Base-by-base conservation (phyloP, 177 flowering plant species). In the Vitis hybrid region DNA sequence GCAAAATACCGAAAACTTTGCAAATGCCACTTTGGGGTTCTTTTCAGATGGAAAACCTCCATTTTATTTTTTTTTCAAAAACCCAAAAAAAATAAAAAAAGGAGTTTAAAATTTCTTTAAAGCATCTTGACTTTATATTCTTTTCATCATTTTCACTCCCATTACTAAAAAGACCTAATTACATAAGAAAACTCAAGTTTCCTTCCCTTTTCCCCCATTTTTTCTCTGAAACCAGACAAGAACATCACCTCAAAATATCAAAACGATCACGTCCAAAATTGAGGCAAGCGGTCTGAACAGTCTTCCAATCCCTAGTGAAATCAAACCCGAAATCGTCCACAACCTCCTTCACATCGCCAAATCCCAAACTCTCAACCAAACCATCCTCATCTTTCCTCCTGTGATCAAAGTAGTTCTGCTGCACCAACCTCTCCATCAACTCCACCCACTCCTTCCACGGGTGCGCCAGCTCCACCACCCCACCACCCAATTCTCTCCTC, bases 401-500 rank as follows among this genome's bases (percentile, higher is more conserved):
- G 74, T 81, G 87, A 79, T 91, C 97, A 74, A 92, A 92, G 70
- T 95, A 95, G 49, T 93, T 95, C 87, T 95, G 98, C 68, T 88
- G 84, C 62, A 91, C 87, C 75, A 95, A 76, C 67, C 93, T 84
- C 84, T 91, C 98, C 92, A 95, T 89, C 77, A 93, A 74, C 70
- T 88, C 97, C 4, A 93, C 77, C 98, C 99, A 95, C 78, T 95
- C 99, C 5, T 89, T 86, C 99, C 99, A 95, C 2, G 97, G 98
- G 65, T 95, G 99, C 75, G 87, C 97, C 75, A 93, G 9, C 81
- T 89, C 97, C 74, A 93, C 82, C 80, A 78, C 88, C 65, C 75
- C 79, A 59, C 54, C 74, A 70, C 64, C 56, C 77, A 40, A 61
- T 46, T 66, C 30, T 71, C 72, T 27, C 82, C 58, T 35, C 70